phyloP scores from a whole-genome alignment of 75 land plant genomes.

The Selaginella moellendorffii region DNA sequence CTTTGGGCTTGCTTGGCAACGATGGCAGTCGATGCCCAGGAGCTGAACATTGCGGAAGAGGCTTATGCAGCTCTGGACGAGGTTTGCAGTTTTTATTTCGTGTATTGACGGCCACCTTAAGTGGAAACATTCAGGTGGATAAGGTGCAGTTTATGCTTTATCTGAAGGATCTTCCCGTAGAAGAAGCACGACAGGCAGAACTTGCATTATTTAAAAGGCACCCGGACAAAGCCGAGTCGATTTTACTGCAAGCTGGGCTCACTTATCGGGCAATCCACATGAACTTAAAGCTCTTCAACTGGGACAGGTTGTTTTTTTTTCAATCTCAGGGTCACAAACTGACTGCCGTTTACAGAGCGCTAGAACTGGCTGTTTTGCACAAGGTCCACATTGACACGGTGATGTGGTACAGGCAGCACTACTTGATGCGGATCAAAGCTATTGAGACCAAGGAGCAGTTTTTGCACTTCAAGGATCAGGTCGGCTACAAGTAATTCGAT shows the following conservation, averaged over 20 bases:
- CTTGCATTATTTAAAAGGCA: conserved; percentile 21
- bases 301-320: conserved; percentile 23
- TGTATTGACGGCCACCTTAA: background rate
- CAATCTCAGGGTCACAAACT: too few relatives aligned
- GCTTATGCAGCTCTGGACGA: conserved; percentile 28
- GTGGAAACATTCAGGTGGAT: conserved; percentile 14
- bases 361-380: conserved; percentile 18
- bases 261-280: conserved; percentile 21
- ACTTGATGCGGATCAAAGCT: conserved; percentile 14
- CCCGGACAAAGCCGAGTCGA: conserved; percentile 28
- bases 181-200: conserved; percentile 23
- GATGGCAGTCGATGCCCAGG: conserved; percentile 17
- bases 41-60: conserved; percentile 19
- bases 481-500: background rate
- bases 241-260: conserved; percentile 25
- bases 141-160: conserved; percentile 22
- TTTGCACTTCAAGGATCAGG: conserved; percentile 15
- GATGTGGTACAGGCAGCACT: conserved; percentile 15
- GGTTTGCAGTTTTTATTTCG: too few relatives aligned
- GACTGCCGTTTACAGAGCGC: conserved; percentile 14
- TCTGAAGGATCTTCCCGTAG: conserved; percentile 18
- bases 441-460: conserved; percentile 21
- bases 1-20: conserved; percentile 26
- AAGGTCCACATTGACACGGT: conserved; percentile 22
- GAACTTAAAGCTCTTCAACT: conserved; percentile 24